A percentile compares a stretch with the other conserved stretches of the same genome.
These are phyloP conservation scores for Rhodotorula sp. DNA, from an alignment of 1,284 basidiomycete genomes.

Conservation along the genomic window DNA sequence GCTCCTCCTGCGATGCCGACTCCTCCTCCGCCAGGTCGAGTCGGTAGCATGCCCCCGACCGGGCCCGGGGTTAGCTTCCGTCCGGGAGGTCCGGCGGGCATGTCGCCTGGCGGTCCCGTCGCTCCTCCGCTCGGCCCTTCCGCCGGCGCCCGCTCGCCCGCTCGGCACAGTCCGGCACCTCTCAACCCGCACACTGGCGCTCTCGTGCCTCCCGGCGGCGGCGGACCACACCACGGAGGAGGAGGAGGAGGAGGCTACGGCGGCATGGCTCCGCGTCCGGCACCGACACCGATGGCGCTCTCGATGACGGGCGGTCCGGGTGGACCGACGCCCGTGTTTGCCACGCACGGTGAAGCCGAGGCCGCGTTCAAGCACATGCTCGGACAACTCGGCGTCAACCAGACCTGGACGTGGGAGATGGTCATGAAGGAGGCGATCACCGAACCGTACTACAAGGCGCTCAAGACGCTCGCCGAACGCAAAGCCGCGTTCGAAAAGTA, in stretches of 20 bases:
- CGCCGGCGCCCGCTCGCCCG: conserved; percentile 8
- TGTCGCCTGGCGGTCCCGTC: conserved; percentile 12
- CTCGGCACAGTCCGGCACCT: not conserved
- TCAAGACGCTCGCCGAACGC: conserved; percentile 90
- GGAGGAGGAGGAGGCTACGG: not conserved
- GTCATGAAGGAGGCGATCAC: conserved; percentile 97
- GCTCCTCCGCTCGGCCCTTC: conserved; percentile 6
- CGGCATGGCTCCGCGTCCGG: not conserved
- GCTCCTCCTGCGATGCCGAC: conserved; percentile 6
- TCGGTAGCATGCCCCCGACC: no score
- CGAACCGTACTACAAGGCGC: conserved; percentile 92
- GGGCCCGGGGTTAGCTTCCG: not conserved
- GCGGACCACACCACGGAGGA: conserved; percentile 2
- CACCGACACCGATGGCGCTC: conserved; percentile 10
- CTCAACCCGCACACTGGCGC: conserved; percentile 34
- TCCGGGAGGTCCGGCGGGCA: not conserved
- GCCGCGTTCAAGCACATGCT: conserved; percentile 89
- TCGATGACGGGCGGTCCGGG: conserved; percentile 4
- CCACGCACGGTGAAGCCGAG: conserved; percentile 83
- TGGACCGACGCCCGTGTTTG: conserved; percentile 61
- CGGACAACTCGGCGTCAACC: conserved; percentile 81
- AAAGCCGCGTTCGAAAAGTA: conserved; percentile 68
- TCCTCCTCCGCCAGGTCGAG: conserved; percentile 4
- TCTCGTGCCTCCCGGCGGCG: conserved; percentile 42
- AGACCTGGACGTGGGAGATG: conserved; percentile 95